Evolutionary conservation across 306 rosid species (phyloP).

Genomic region (Datisca glomerata): DNA sequence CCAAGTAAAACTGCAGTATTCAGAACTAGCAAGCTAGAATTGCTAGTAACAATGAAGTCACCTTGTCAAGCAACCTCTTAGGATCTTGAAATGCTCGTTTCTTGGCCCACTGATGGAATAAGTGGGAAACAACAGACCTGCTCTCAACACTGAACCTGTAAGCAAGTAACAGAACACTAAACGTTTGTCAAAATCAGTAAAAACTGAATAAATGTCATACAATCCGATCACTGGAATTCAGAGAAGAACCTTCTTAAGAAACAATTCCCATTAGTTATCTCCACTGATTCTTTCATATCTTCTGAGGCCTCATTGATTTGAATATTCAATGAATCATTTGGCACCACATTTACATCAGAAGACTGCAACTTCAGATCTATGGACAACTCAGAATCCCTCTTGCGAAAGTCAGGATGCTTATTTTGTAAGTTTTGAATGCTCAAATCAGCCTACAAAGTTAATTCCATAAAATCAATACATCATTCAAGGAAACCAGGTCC

Average conservation of each 20-base stretch:
- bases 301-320: conserved; percentile 21
- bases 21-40: too few relatives aligned
- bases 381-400: conserved; percentile 14
- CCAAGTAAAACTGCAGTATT: too few relatives aligned
- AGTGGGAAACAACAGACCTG: conserved; percentile 63
- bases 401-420: conserved; percentile 23
- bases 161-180: conserved; percentile 10
- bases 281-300: conserved; percentile 34
- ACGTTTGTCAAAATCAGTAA: conserved; percentile 8
- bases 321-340: conserved; percentile 22
- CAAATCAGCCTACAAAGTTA: conserved; percentile 46
- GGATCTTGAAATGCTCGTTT: conserved; percentile 94
- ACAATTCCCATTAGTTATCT: conserved; percentile 30
- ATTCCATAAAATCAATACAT: conserved; percentile 12
- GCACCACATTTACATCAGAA: conserved; percentile 24
- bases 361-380: conserved; percentile 19
- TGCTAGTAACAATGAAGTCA: conserved; percentile 12
- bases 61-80: conserved; percentile 90
- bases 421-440: conserved; percentile 20
- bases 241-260: conserved; percentile 62
- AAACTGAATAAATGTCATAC: conserved; percentile 8
- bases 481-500: neutral
- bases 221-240: conserved; percentile 14
- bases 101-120: conserved; percentile 93
- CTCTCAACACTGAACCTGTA: conserved; percentile 65